Percentiles rank a stretch among this genome's conserved stretches.
These are phyloP conservation scores for Xylariaceae sp. DNA, from an alignment of 2,329 filamentous ascomycete species.

Conservation along the genomic window DNA sequence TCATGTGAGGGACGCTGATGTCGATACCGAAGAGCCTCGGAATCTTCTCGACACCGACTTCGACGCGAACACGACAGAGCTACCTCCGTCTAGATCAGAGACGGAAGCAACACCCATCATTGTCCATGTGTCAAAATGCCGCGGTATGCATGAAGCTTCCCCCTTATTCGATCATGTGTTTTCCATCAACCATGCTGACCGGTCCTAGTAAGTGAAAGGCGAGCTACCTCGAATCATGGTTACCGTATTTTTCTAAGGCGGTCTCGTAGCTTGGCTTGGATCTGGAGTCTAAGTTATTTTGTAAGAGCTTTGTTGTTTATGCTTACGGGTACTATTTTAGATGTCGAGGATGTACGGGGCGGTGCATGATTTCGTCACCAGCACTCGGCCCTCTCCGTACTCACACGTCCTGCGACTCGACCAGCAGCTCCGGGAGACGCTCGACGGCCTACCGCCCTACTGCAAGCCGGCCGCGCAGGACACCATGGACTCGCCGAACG, in stretches of 20 bases:
- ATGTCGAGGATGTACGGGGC: conserved; percentile 9
- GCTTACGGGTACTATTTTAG: too few species aligned
- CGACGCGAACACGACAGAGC: conserved; percentile 22
- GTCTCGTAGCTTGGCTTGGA: too few species aligned
- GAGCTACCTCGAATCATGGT: too few species aligned
- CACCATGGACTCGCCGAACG: conserved; percentile 16
- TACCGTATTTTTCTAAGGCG: too few species aligned
- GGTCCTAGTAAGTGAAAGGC: too few species aligned
- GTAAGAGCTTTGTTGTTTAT: too few species aligned
- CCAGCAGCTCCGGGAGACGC: conserved; percentile 15
- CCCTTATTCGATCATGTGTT: too few species aligned
- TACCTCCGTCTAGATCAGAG: conserved; percentile 29
- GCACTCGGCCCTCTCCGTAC: conserved; percentile 11
- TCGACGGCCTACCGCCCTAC: conserved; percentile 14
- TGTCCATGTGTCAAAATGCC: conserved; percentile 15
- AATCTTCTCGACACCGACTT: conserved; percentile 38
- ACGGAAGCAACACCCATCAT: conserved; percentile 21
- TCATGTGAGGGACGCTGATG: conserved; percentile 29
- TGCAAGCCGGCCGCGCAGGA: conserved; percentile 13
- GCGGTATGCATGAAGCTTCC: too few species aligned
- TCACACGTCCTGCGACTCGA: conserved; percentile 16
- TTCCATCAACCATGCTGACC: too few species aligned
- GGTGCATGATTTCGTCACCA: conserved; percentile 12
- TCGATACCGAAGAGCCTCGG: conserved; percentile 33
- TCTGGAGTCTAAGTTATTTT: too few species aligned